Evolutionary conservation across 2,329 filamentous ascomycete species (phyloP).

Genomic region (Thielaviopsis musarum): DNA sequence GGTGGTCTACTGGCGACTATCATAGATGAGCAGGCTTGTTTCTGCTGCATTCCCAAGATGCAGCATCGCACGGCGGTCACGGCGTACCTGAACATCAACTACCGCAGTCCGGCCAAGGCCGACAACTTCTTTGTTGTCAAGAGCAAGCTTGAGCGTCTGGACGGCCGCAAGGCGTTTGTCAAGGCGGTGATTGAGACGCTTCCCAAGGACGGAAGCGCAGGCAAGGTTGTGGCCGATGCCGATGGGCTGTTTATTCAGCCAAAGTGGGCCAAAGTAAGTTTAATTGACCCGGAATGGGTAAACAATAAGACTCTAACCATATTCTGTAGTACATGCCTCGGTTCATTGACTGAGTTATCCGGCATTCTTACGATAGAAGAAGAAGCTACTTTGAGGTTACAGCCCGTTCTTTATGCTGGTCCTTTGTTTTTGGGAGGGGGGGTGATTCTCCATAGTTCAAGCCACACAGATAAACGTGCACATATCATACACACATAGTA

Average conservation of each 20-base stretch:
- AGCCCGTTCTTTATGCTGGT: neutral
- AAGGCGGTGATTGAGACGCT: conserved; percentile 74
- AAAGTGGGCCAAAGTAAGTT: conserved; percentile 57
- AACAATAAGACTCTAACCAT: conserved; percentile 2
- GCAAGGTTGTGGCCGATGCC: conserved; percentile 62
- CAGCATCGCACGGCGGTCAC: conserved; percentile 78
- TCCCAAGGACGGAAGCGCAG: conserved; percentile 37
- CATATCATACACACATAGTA: neutral
- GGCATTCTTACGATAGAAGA: neutral
- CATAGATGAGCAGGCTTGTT: conserved; percentile 74
- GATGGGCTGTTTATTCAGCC: conserved; percentile 81
- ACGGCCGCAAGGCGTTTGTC: conserved; percentile 91
- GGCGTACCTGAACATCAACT: conserved; percentile 69
- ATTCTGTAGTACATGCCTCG: conserved; percentile 15
- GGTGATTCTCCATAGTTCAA: neutral
- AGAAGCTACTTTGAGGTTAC: neutral
- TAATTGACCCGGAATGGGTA: neutral
- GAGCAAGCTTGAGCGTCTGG: conserved; percentile 66
- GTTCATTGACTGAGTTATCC: conserved; percentile 2
- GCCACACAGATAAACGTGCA: neutral
- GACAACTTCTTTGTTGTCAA: conserved; percentile 60
- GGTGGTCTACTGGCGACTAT: conserved; percentile 81
- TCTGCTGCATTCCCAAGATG: conserved; percentile 75
- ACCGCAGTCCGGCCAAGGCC: conserved; percentile 63
- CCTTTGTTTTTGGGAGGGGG: neutral